Evolutionary conservation across 2,329 filamentous ascomycete species (phyloP).

Genomic region (Fusarium tanahbumbuense): DNA sequence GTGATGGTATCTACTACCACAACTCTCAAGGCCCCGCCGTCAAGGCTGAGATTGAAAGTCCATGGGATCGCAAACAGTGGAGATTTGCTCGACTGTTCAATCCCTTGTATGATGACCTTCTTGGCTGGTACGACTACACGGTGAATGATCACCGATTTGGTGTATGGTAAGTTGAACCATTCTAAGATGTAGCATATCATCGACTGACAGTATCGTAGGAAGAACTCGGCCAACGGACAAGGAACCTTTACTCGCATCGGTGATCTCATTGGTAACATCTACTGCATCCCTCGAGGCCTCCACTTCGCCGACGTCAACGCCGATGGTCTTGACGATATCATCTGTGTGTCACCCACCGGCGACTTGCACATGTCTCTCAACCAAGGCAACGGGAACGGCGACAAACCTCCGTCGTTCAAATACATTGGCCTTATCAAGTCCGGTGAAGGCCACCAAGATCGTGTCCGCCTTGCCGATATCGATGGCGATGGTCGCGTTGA

Average conservation of each 20-base stretch:
- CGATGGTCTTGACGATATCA: slow-evolving; percentile 28
- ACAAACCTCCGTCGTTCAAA: slow-evolving; percentile 8
- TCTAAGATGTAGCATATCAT: neutral
- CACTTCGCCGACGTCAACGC: slow-evolving; percentile 13
- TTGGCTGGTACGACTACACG: neutral
- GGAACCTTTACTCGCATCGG: slow-evolving; percentile 26
- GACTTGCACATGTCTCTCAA: neutral
- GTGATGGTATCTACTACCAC: neutral
- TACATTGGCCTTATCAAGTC: neutral
- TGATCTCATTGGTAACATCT: slow-evolving; percentile 10
- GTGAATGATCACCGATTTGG: neutral
- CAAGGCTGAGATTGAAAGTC: neutral
- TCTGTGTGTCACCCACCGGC: neutral
- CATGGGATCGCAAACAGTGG: neutral
- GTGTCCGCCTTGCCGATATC: slow-evolving; percentile 48
- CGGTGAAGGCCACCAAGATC: slow-evolving; percentile 10
- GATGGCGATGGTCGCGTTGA: slow-evolving; percentile 49
- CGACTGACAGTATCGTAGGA: neutral
- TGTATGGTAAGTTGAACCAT: neutral
- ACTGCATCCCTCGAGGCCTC: slow-evolving; percentile 1
- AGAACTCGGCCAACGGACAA: neutral
- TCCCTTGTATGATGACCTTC: neutral
- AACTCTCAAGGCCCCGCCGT: neutral
- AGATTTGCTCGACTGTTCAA: neutral
- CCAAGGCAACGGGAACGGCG: neutral